Percentiles rank a stretch among this genome's conserved stretches.
phyloP scores from a whole-genome alignment of 2,329 filamentous ascomycete species.

The Penicillium sp. region DNA sequence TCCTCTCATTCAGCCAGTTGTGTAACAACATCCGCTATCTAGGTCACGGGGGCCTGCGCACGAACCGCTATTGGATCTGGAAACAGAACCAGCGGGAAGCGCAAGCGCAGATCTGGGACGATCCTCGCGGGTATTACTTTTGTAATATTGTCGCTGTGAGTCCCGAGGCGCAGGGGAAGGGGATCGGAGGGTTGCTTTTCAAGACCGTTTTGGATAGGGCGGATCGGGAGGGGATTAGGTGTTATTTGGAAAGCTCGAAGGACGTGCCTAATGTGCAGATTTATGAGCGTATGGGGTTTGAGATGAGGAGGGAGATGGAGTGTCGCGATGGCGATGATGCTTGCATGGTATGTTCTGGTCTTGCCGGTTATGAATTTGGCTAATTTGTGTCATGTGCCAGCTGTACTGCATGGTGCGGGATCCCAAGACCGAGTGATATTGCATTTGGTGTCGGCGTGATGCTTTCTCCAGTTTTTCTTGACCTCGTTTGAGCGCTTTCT shows the following conservation, averaged over 20 bases:
- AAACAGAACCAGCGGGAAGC: conserved; percentile 65
- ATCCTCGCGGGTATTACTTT: conserved; percentile 70
- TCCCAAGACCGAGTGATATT: conserved; percentile 15
- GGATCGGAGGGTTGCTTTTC: conserved; percentile 65
- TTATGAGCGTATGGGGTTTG: conserved; percentile 68
- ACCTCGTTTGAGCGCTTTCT: background rate
- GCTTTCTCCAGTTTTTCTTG: background rate
- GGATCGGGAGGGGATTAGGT: conserved; percentile 62
- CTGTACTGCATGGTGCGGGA: conserved; percentile 30
- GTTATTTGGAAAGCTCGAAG: conserved; percentile 70
- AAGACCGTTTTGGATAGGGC: conserved; percentile 62
- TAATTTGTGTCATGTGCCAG: conserved; percentile 5
- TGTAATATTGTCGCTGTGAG: conserved; percentile 73
- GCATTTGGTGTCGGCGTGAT: background rate
- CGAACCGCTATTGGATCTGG: conserved; percentile 71
- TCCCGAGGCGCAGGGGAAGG: conserved; percentile 64
- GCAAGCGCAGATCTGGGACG: conserved; percentile 64
- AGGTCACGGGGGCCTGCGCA: conserved; percentile 66
- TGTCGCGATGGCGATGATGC: conserved; percentile 62
- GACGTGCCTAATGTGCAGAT: conserved; percentile 68
- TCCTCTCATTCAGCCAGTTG: conserved; percentile 62
- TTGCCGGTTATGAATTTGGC: background rate
- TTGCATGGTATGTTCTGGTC: conserved; percentile 46
- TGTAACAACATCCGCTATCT: conserved; percentile 63
- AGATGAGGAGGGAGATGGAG: conserved; percentile 62